These are phyloP conservation scores for Parietichytrium sp. DNA, from an alignment of 108 stramenopile genomes.

Conservation along the genomic window DNA sequence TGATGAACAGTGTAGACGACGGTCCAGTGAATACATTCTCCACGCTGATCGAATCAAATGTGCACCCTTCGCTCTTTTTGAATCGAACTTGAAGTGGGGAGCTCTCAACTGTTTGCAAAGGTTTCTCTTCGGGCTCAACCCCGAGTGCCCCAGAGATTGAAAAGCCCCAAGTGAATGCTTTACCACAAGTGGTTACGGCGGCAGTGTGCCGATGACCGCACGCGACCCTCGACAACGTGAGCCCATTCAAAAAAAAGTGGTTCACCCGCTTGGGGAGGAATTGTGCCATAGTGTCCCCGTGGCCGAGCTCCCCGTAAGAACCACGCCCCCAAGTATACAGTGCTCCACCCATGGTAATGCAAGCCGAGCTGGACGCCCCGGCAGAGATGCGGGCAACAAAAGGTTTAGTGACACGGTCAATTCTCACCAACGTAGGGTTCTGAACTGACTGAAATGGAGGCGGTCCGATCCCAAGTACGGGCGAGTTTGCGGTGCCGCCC, in stretches of 20 bases:
- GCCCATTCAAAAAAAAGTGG: neutral
- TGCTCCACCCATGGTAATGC: neutral
- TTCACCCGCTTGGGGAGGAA: neutral
- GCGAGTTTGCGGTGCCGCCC: neutral
- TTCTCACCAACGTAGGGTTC: no score
- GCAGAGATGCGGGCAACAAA: conserved; percentile 17
- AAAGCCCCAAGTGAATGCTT: neutral
- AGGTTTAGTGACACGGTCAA: no score
- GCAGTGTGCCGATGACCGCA: conserved; percentile 32
- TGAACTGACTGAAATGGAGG: no score
- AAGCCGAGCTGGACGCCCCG: neutral
- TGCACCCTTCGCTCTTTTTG: no score
- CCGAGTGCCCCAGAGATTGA: neutral
- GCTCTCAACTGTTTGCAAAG: no score
- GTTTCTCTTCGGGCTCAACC: no score
- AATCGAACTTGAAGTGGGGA: no score
- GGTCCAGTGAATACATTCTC: no score
- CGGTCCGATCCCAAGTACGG: conserved; percentile 21
- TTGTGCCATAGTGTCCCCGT: conserved; percentile 20
- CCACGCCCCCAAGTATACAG: conserved; percentile 10
- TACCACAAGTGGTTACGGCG: conserved; percentile 1
- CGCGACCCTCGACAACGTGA: neutral
- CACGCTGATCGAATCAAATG: no score
- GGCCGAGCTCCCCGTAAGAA: neutral
- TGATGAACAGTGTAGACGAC: no score